Percentiles rank a stretch among this genome's conserved stretches.
Evolutionary conservation across 2,329 filamentous ascomycete species (phyloP).

Genomic region (Dactylellina parvicollis): DNA sequence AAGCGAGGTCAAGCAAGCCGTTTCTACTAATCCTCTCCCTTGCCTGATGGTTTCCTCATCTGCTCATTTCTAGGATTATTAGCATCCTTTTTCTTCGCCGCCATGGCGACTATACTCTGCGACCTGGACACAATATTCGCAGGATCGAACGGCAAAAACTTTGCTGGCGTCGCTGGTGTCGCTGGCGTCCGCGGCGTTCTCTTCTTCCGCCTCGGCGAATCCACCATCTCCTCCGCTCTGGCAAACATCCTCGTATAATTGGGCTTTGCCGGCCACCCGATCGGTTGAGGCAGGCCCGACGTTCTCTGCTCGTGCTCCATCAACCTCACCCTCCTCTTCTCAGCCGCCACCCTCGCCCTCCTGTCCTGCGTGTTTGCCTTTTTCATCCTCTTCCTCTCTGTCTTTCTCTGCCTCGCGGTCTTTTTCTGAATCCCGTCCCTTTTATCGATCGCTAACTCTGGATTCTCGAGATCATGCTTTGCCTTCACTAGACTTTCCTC

Average conservation of each 20-base stretch:
- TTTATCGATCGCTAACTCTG: background rate
- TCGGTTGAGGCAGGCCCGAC: background rate
- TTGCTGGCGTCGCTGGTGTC: no score
- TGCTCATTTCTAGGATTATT: no score
- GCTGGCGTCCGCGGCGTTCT: background rate
- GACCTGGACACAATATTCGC: background rate
- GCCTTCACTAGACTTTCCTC: background rate
- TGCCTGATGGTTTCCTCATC: background rate
- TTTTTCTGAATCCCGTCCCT: no score
- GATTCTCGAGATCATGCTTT: constrained; percentile 3
- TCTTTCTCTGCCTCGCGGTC: constrained; percentile 14
- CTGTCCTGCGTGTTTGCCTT: background rate
- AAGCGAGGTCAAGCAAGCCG: no score
- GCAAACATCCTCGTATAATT: background rate
- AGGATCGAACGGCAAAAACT: background rate
- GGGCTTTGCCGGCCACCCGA: background rate
- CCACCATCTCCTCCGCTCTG: background rate
- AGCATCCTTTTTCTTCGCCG: background rate
- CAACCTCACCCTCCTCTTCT: background rate
- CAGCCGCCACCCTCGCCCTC: background rate
- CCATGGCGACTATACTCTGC: background rate
- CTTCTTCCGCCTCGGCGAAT: background rate
- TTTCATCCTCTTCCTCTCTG: background rate
- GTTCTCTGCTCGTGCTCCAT: constrained; percentile 1
- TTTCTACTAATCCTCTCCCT: background rate